phyloP scores from a whole-genome alignment of 805 yeast species.

The Candida tallmaniae region DNA sequence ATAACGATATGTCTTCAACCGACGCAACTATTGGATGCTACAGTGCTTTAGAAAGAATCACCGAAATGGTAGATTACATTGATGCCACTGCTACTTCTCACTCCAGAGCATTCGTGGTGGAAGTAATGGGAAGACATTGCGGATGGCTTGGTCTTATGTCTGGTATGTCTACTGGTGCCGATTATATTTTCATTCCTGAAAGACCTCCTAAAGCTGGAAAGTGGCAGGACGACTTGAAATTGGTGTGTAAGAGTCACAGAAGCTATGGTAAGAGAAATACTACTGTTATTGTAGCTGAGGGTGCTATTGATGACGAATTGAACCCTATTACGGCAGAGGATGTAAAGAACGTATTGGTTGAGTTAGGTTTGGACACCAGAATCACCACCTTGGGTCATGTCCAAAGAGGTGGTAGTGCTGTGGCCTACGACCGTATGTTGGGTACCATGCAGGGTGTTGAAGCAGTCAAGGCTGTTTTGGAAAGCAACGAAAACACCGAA shows the following conservation, averaged over 20 bases:
- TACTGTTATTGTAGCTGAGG: constrained; percentile 79
- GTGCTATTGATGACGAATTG: constrained; percentile 69
- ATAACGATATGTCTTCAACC: constrained; percentile 80
- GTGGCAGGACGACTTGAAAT: constrained; percentile 67
- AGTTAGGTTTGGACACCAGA: constrained; percentile 71
- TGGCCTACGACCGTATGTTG: constrained; percentile 64
- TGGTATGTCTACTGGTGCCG: constrained; percentile 77
- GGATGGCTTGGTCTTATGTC: constrained; percentile 86
- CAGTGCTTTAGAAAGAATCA: constrained; percentile 71
- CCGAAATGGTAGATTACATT: constrained; percentile 72
- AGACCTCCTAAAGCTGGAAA: constrained; percentile 58
- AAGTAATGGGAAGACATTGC: constrained; percentile 88
- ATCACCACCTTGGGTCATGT: constrained; percentile 77
- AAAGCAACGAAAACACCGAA: constrained; percentile 63
- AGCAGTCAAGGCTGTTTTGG: constrained; percentile 72
- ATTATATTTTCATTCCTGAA: constrained; percentile 76
- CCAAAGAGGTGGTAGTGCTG: constrained; percentile 81
- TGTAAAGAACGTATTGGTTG: constrained; percentile 62
- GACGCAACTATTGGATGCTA: constrained; percentile 81
- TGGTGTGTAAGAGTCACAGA: constrained; percentile 61
- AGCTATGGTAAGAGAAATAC: constrained; percentile 72
- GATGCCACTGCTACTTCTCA: constrained; percentile 84
- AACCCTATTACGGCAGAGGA: constrained; percentile 63
- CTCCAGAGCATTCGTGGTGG: constrained; percentile 78
- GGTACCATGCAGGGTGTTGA: constrained; percentile 82